Conservation (phyloP, 441 rosid genomes). For the Omphalea diandra region DNA sequence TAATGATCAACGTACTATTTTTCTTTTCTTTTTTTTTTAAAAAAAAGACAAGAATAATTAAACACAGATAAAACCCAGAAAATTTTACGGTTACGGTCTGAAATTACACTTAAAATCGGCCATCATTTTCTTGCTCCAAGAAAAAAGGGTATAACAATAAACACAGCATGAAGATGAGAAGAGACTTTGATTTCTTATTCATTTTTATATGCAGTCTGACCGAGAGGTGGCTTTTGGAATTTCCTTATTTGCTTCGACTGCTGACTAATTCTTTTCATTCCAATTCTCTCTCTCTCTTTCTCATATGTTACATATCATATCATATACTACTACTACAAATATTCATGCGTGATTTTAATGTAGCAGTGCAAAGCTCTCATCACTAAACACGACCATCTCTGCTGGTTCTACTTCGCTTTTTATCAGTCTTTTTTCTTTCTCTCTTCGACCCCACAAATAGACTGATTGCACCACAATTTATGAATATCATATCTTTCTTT, state of each 20-base stretch:
- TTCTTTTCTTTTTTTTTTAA: background rate
- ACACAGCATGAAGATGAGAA: too few relatives aligned
- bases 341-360: constrained; percentile 27
- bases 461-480: background rate
- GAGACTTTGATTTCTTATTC: too few relatives aligned
- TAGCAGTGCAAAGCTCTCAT: constrained; percentile 33
- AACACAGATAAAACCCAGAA: constrained; percentile 5
- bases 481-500: constrained; percentile 6
- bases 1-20: background rate
- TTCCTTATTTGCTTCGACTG: constrained; percentile 39
- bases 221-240: constrained; percentile 26
- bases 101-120: constrained; percentile 3
- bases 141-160: background rate
- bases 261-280: constrained; percentile 26
- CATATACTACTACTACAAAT: background rate
- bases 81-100: constrained; percentile 41
- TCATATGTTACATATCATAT: background rate
- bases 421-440: constrained; percentile 27
- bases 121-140: background rate
- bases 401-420: constrained; percentile 33
- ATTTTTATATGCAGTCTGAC: constrained; percentile 1
- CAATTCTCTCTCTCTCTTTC: background rate
- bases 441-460: constrained; percentile 9
- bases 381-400: constrained; percentile 27
- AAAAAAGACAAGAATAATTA: background rate